Evolutionary conservation across 2,329 filamentous ascomycete species (phyloP).

Genomic region (Pyrenophora seminiperda): DNA sequence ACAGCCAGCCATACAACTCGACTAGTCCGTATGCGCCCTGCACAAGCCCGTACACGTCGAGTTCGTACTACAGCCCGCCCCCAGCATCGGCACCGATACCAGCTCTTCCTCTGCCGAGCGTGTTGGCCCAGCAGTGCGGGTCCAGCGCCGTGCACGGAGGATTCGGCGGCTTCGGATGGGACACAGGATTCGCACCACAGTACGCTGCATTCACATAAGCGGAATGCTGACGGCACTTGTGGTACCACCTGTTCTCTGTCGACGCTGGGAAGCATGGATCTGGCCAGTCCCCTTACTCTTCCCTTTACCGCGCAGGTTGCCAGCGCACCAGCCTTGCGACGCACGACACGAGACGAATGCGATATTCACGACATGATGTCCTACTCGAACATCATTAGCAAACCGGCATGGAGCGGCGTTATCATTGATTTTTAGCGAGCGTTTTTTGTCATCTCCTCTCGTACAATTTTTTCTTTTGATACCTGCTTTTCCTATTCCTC

Average conservation of each 20-base stretch:
- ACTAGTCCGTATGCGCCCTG: slow-evolving; percentile 49
- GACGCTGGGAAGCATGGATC: slow-evolving; percentile 48
- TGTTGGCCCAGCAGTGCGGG: slow-evolving; percentile 82
- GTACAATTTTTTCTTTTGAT: slow-evolving; percentile 46
- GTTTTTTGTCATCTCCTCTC: slow-evolving; percentile 45
- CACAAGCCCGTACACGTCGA: slow-evolving; percentile 69
- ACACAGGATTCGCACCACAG: slow-evolving; percentile 76
- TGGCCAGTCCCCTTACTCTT: slow-evolving; percentile 48
- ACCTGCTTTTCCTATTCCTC: slow-evolving; percentile 49
- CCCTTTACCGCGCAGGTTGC: slow-evolving; percentile 37
- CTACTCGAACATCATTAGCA: slow-evolving; percentile 46
- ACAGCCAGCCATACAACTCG: slow-evolving; percentile 66
- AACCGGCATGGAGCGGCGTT: slow-evolving; percentile 61
- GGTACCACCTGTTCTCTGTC: slow-evolving; percentile 32
- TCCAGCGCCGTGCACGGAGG: slow-evolving; percentile 66
- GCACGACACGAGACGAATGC: slow-evolving; percentile 53
- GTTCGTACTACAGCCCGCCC: slow-evolving; percentile 78
- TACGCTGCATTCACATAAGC: slow-evolving; percentile 80
- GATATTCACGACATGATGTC: slow-evolving; percentile 52
- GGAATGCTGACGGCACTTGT: slow-evolving; percentile 27
- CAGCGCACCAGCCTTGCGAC: slow-evolving; percentile 49
- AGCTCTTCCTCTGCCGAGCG: slow-evolving; percentile 80
- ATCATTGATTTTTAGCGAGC: slow-evolving; percentile 51
- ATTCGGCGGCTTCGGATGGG: slow-evolving; percentile 82
- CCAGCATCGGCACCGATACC: slow-evolving; percentile 75